Evolutionary conservation across 805 yeast genomes (phyloP).

Genomic region (Kazachstania taianensis): DNA sequence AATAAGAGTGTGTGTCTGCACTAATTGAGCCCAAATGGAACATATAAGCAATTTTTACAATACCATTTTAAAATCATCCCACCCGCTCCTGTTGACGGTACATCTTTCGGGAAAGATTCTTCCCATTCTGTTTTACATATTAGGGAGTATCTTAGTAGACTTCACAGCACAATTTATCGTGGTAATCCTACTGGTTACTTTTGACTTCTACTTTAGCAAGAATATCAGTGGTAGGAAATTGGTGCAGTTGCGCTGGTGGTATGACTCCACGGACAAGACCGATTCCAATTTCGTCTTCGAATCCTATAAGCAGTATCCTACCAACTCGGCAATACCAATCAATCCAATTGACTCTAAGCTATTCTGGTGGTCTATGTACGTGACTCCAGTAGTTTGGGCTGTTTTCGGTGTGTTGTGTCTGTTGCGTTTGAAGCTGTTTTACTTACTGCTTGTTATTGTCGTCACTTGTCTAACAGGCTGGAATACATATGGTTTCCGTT

Average conservation of each 20-base stretch:
- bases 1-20: too few species aligned
- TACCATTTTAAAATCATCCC: constrained; percentile 28
- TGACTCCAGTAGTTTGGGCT: constrained; percentile 68
- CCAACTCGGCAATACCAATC: constrained; percentile 34
- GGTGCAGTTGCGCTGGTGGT: constrained; percentile 97
- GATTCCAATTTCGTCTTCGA: constrained; percentile 25
- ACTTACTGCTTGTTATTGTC: constrained; percentile 51
- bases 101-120: constrained; percentile 25
- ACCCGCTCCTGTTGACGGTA: constrained; percentile 24
- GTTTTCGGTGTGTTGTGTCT: constrained; percentile 68
- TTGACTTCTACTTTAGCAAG: constrained; percentile 90
- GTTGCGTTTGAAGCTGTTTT: constrained; percentile 63
- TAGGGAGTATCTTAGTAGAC: constrained; percentile 25
- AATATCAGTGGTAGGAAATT: constrained; percentile 82
- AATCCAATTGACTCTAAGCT: constrained; percentile 87
- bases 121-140: constrained; percentile 25
- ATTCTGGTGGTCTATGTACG: constrained; percentile 75
- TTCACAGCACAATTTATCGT: constrained; percentile 53
- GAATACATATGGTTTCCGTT: constrained; percentile 81
- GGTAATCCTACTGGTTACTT: constrained; percentile 65
- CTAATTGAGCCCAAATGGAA: too few species aligned
- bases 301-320: constrained; percentile 30
- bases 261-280: constrained; percentile 44
- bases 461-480: constrained; percentile 67
- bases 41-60: constrained; percentile 25